phyloP scores from a whole-genome alignment of 2,329 filamentous ascomycete species.

The Claviceps sp. region DNA sequence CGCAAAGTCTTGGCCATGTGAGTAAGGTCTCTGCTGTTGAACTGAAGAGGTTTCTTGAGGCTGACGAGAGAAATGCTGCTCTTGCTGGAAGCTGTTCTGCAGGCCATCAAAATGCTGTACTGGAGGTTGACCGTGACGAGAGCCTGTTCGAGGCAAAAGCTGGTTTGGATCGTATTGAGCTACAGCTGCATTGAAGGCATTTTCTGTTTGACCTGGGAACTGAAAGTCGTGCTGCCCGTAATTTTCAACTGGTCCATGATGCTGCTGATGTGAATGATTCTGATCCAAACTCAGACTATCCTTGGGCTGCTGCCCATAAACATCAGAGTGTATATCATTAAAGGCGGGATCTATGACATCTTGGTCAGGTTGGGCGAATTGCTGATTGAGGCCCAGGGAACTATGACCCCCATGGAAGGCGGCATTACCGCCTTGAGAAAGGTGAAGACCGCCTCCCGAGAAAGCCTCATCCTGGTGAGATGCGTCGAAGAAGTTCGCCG shows the following conservation, averaged over 20 bases:
- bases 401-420: slow-evolving; percentile 19
- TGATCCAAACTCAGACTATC: slow-evolving; percentile 16
- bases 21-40: slow-evolving; percentile 2
- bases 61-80: slow-evolving; percentile 14
- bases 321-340: slow-evolving; percentile 22
- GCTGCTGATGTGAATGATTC: slow-evolving; percentile 13
- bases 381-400: slow-evolving; percentile 19
- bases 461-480: slow-evolving; percentile 20
- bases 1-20: slow-evolving; percentile 4
- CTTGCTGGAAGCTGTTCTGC: slow-evolving; percentile 13
- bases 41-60: slow-evolving; percentile 16
- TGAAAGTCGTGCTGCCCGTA: slow-evolving; percentile 21
- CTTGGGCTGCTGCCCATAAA: slow-evolving; percentile 23
- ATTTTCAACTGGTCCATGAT: slow-evolving; percentile 15
- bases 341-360: slow-evolving; percentile 26
- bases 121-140: slow-evolving; percentile 21
- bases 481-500: slow-evolving; percentile 22
- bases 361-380: slow-evolving; percentile 20
- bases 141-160: slow-evolving; percentile 18
- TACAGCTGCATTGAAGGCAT: slow-evolving; percentile 19
- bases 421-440: slow-evolving; percentile 15
- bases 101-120: slow-evolving; percentile 20
- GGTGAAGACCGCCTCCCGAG: slow-evolving; percentile 17
- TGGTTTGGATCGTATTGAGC: slow-evolving; percentile 21
- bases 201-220: slow-evolving; percentile 19